Evolutionary conservation across 176 grass and related monocot genomes (phyloP).

Genomic region (Hsuehochloa calcarea): DNA sequence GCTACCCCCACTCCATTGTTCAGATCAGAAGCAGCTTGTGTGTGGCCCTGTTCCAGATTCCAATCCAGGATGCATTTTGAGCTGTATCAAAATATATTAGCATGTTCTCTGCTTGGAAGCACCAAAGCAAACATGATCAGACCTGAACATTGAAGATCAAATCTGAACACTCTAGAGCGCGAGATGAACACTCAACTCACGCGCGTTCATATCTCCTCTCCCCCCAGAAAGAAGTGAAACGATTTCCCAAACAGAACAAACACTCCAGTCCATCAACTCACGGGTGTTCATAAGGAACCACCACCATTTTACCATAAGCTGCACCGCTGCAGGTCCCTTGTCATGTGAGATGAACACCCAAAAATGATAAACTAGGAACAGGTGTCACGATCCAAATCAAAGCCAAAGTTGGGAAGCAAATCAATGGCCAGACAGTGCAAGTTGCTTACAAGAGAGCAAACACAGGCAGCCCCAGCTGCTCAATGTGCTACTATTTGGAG

Average conservation of each 20-base stretch:
- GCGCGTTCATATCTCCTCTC: not conserved
- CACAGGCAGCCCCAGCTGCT: slow-evolving; percentile 20
- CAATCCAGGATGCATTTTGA: no score
- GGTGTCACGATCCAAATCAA: slow-evolving; percentile 8
- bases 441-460: slow-evolving; percentile 15
- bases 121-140: not conserved
- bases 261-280: slow-evolving; percentile 12
- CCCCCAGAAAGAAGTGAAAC: not conserved
- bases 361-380: not conserved
- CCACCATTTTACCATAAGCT: not conserved
- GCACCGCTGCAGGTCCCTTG: not conserved
- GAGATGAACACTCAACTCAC: not conserved
- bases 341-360: slow-evolving; percentile 11
- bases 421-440: slow-evolving; percentile 10
- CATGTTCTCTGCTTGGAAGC: not conserved
- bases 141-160: not conserved
- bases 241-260: slow-evolving; percentile 18
- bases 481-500: not conserved
- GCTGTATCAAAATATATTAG: no score
- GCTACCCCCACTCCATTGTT: not conserved
- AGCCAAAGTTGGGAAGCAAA: slow-evolving; percentile 1
- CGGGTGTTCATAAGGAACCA: not conserved
- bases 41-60: no score
- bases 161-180: not conserved
- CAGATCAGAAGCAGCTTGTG: no score